Percentiles rank a stretch among this genome's conserved stretches.
phyloP scores from a whole-genome alignment of 495 filamentous ascomycete species.

The Penicillium malachiteum region DNA sequence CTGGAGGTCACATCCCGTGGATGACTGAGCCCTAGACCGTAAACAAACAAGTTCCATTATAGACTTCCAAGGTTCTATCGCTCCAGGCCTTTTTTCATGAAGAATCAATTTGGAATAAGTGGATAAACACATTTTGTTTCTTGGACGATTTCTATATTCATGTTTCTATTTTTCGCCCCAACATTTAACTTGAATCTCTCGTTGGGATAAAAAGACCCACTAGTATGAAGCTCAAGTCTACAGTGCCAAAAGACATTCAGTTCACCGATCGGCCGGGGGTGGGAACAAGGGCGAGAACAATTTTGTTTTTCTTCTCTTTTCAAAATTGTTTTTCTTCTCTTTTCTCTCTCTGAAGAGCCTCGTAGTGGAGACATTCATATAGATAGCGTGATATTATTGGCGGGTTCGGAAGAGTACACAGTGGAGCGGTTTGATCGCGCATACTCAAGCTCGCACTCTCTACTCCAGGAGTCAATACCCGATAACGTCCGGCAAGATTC shows the following conservation, averaged over 20 bases:
- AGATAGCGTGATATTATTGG: not conserved
- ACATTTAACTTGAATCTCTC: too few relatives aligned
- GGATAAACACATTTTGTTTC: not conserved
- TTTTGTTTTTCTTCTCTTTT: too few relatives aligned
- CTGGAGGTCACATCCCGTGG: not conserved
- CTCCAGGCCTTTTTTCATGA: not conserved
- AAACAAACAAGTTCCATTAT: not conserved
- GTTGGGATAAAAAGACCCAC: too few relatives aligned
- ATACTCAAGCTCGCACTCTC: not conserved
- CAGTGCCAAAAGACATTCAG: not conserved
- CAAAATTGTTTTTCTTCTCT: too few relatives aligned
- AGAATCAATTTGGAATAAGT: not conserved
- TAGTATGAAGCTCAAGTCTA: too few relatives aligned
- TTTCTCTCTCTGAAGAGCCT: slow-evolving; percentile 13
- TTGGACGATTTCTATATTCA: not conserved
- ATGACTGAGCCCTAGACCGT: not conserved
- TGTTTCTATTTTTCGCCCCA: not conserved
- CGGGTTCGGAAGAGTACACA: not conserved
- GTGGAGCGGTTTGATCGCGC: too few relatives aligned
- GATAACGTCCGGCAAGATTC: not conserved
- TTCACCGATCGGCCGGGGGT: slow-evolving; percentile 14
- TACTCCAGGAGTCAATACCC: not conserved
- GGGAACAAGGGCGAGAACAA: slow-evolving; percentile 2
- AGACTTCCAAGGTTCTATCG: not conserved
- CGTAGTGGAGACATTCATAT: slow-evolving; percentile 7